Conservation (phyloP, 2,329 filamentous ascomycete genomes). For the Teratosphaeria epicoccoides region DNA sequence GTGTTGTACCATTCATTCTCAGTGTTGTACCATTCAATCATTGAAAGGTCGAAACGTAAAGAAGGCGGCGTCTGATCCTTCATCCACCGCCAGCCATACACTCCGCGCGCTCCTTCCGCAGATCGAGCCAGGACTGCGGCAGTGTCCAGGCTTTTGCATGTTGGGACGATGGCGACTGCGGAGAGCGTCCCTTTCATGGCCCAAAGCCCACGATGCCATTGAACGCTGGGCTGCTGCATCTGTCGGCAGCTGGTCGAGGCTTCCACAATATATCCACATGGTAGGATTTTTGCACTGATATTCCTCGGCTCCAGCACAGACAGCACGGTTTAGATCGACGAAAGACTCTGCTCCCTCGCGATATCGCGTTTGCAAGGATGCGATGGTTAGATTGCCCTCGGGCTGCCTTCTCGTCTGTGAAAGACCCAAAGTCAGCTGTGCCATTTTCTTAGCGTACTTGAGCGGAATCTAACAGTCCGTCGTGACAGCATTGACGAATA, state of each 20-base stretch:
- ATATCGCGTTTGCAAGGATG: conserved; percentile 36
- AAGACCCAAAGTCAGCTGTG: no score
- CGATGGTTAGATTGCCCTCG: conserved; percentile 35
- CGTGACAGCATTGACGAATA: no score
- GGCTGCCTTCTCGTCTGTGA: conserved; percentile 39
- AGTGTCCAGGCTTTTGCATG: conserved; percentile 48
- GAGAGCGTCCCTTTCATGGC: conserved; percentile 45
- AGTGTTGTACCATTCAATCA: no score
- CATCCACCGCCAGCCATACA: conserved; percentile 39
- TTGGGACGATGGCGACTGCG: conserved; percentile 41
- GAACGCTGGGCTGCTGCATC: conserved; percentile 36
- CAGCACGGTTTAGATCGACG: conserved; percentile 31
- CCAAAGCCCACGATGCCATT: conserved; percentile 43
- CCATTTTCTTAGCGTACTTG: no score
- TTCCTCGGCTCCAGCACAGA: conserved; percentile 39
- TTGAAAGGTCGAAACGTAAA: no score
- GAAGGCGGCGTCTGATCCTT: conserved; percentile 37
- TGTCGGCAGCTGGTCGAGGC: conserved; percentile 30
- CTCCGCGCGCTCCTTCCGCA: conserved; percentile 39
- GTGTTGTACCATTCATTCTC: conserved; percentile 37
- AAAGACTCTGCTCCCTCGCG: conserved; percentile 34
- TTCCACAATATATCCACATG: conserved; percentile 41
- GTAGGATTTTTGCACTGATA: conserved; percentile 39
- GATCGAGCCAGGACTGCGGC: conserved; percentile 44
- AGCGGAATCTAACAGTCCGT: no score